Evolutionary conservation across 2,329 filamentous ascomycete species (phyloP).

Genomic region (Talaromyces sp.): DNA sequence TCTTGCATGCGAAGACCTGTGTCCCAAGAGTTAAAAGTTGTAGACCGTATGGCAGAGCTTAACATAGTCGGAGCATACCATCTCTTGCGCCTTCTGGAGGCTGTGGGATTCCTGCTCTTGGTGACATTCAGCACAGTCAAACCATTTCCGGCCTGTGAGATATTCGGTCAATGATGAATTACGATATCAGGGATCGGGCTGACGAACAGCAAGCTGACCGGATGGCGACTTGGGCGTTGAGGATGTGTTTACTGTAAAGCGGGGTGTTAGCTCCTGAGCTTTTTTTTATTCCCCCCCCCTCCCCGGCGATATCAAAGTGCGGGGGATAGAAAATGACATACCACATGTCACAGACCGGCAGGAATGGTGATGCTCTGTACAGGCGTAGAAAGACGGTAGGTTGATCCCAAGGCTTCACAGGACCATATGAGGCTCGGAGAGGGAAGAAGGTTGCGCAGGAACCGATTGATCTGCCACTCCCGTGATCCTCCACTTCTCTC

Average conservation of each 20-base stretch:
- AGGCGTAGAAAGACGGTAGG: slow-evolving; percentile 5
- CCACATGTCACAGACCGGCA: slow-evolving; percentile 29
- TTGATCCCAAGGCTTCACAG: too few relatives aligned
- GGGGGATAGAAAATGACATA: too few relatives aligned
- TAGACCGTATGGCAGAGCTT: neutral
- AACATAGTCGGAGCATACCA: slow-evolving; percentile 55
- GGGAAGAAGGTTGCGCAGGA: slow-evolving; percentile 19
- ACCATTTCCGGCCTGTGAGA: slow-evolving; percentile 83
- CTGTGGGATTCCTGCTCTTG: slow-evolving; percentile 75
- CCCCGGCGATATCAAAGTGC: too few relatives aligned
- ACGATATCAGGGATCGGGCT: neutral
- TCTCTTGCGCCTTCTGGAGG: slow-evolving; percentile 77
- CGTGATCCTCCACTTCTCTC: slow-evolving; percentile 31
- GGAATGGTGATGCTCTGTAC: neutral
- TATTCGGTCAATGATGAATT: slow-evolving; percentile 3
- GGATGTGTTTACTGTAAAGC: slow-evolving; percentile 80
- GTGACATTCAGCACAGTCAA: slow-evolving; percentile 97
- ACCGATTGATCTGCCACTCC: slow-evolving; percentile 28
- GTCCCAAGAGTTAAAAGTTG: slow-evolving; percentile 23
- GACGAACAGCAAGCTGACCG: slow-evolving; percentile 88
- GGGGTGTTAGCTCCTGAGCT: slow-evolving; percentile 15
- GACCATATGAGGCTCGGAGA: slow-evolving; percentile 8
- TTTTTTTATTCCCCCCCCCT: too few relatives aligned
- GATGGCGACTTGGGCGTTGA: slow-evolving; percentile 97
- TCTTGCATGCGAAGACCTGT: slow-evolving; percentile 86